Percentiles rank a stretch among this genome's conserved stretches.
Evolutionary conservation across 2,329 filamentous ascomycete species (phyloP).

Genomic region (Colletotrichum phormii): DNA sequence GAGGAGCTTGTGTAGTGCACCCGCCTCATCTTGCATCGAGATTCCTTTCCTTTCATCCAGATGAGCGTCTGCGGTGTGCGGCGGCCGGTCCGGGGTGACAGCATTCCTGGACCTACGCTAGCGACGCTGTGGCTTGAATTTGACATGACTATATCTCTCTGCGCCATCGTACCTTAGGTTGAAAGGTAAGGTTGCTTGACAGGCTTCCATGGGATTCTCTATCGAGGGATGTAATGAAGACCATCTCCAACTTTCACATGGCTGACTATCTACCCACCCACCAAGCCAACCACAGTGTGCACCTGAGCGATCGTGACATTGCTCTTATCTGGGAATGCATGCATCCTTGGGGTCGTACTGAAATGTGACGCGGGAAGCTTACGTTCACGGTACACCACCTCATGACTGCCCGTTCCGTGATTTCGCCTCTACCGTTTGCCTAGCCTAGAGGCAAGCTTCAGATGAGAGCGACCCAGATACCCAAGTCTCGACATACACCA

Average conservation of each 20-base stretch:
- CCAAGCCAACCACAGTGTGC: neutral
- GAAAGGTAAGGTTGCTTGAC: neutral
- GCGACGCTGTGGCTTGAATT: neutral
- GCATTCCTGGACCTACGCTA: neutral
- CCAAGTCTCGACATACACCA: neutral
- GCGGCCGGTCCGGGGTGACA: neutral
- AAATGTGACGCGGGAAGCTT: neutral
- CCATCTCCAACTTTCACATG: neutral
- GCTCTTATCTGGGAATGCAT: neutral
- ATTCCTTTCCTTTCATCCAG: neutral
- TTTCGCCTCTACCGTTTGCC: neutral
- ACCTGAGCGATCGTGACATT: neutral
- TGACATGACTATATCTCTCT: neutral
- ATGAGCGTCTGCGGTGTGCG: neutral
- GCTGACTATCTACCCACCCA: neutral
- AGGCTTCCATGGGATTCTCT: neutral
- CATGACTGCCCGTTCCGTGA: neutral
- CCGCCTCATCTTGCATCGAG: neutral
- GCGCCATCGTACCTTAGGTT: neutral
- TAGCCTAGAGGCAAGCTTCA: constrained; percentile 18
- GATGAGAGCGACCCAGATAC: constrained; percentile 10
- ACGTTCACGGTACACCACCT: neutral
- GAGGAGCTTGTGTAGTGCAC: neutral
- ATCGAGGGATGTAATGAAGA: neutral
- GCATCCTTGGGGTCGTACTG: neutral